These are phyloP conservation scores for Chenopodium berlandieri DNA, from an alignment of 148 eudicot genomes.

Conservation along the genomic window DNA sequence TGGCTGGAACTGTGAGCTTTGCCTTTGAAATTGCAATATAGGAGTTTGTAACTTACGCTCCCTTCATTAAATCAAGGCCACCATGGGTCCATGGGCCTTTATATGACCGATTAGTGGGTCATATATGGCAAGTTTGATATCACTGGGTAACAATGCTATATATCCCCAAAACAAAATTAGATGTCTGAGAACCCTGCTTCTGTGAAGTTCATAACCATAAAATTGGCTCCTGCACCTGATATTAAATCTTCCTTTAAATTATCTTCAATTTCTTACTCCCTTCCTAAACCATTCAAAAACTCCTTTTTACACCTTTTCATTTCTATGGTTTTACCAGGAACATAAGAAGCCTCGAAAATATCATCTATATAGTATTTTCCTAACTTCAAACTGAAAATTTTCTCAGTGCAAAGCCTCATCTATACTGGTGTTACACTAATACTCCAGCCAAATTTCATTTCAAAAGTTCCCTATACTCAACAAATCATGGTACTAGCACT, in stretches of 20 bases:
- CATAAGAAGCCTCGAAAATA: neutral
- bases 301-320: neutral
- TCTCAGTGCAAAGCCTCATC: constrained; percentile 5
- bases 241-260: neutral
- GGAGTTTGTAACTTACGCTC: too few relatives aligned
- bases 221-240: neutral
- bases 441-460: neutral
- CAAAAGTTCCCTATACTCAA: too few relatives aligned
- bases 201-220: neutral
- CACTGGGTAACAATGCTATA: neutral
- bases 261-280: neutral
- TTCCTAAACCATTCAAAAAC: neutral
- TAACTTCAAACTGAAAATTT: neutral
- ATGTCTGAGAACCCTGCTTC: neutral
- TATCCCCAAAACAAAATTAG: neutral
- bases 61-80: too few relatives aligned
- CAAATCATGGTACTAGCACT: too few relatives aligned
- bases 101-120: too few relatives aligned
- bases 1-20: too few relatives aligned
- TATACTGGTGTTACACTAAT: neutral
- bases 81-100: too few relatives aligned
- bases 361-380: neutral
- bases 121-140: too few relatives aligned
- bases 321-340: neutral
- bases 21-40: too few relatives aligned